Conservation (phyloP, 345 rosid species). For the Anacardium occidentale region DNA sequence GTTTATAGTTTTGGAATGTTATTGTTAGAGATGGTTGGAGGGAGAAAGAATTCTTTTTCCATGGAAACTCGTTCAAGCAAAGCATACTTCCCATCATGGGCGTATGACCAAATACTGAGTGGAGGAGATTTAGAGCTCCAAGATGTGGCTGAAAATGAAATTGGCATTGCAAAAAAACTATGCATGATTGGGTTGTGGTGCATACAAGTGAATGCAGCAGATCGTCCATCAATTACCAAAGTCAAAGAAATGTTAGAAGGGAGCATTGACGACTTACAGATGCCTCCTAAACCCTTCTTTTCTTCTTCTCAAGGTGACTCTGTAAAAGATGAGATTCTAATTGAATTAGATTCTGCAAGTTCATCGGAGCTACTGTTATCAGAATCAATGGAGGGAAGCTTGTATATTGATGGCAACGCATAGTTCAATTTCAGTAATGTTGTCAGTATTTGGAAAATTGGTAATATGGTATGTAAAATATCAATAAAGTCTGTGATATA, state of each 20-base stretch:
- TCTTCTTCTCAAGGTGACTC: slow-evolving; percentile 20
- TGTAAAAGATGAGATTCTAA: background rate
- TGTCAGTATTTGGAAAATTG: no score
- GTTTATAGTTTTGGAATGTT: slow-evolving; percentile 34
- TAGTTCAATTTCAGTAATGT: no score
- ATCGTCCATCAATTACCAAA: slow-evolving; percentile 12
- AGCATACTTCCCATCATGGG: slow-evolving; percentile 14
- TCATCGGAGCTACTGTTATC: background rate
- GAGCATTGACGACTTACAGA: slow-evolving; percentile 16
- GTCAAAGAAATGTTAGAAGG: slow-evolving; percentile 20
- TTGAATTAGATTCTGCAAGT: background rate
- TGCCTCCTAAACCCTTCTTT: slow-evolving; percentile 35
- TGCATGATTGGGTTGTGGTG: slow-evolving; percentile 7
- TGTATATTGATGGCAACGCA: background rate
- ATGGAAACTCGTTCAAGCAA: slow-evolving; percentile 1
- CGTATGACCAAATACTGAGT: background rate
- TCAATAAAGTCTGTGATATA: no score
- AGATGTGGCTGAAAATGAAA: background rate
- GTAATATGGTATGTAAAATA: no score
- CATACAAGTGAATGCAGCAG: slow-evolving; percentile 4
- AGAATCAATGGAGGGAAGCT: background rate
- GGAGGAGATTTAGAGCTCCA: slow-evolving; percentile 3
- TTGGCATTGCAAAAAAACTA: background rate
- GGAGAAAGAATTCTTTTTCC: slow-evolving; percentile 11
- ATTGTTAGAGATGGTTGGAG: slow-evolving; percentile 26